phyloP scores from a whole-genome alignment of 2,329 filamentous ascomycete genomes.

The Bipolaris zeicola region DNA sequence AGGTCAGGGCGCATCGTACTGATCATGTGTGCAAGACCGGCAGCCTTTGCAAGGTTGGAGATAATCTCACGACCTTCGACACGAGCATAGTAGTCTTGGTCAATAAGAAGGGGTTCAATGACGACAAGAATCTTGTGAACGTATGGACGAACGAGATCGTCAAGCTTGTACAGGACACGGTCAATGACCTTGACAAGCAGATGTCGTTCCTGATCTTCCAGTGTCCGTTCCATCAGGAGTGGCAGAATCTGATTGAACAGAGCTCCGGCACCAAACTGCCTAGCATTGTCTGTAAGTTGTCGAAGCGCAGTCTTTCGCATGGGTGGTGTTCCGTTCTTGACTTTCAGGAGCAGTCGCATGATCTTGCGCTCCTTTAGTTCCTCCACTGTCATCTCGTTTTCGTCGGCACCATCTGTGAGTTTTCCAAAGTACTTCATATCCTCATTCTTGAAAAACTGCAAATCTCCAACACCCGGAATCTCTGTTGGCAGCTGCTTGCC shows the following conservation, averaged over 20 bases:
- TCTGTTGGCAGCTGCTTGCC: conserved; percentile 93
- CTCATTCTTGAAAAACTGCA: conserved; percentile 98
- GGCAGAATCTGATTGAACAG: conserved; percentile 98
- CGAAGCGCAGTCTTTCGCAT: conserved; percentile 98
- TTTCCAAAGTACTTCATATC: conserved; percentile 99
- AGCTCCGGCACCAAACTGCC: conserved; percentile 90
- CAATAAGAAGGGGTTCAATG: conserved; percentile 97
- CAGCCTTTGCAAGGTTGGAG: conserved; percentile 94
- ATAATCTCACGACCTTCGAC: conserved; percentile 99
- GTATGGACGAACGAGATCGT: conserved; percentile 93
- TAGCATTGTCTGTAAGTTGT: conserved; percentile 96
- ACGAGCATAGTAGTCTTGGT: conserved; percentile 98
- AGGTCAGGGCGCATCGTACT: conserved; percentile 99
- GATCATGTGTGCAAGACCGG: conserved; percentile 97
- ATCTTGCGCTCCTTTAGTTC: conserved; percentile 98
- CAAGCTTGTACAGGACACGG: conserved; percentile 96
- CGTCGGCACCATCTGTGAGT: conserved; percentile 90
- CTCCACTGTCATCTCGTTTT: conserved; percentile 89
- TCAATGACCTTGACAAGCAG: conserved; percentile 99
- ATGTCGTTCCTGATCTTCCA: conserved; percentile 98
- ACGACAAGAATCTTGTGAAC: conserved; percentile 99
- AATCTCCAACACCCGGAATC: conserved; percentile 91
- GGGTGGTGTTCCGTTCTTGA: conserved; percentile 98
- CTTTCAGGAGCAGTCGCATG: conserved; percentile 93
- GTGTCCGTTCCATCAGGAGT: conserved; percentile 94